A percentile compares a stretch with the other conserved stretches of the same genome.
phyloP scores from a whole-genome alignment of 179 eudicot species.

The Vitellaria paradoxa region DNA sequence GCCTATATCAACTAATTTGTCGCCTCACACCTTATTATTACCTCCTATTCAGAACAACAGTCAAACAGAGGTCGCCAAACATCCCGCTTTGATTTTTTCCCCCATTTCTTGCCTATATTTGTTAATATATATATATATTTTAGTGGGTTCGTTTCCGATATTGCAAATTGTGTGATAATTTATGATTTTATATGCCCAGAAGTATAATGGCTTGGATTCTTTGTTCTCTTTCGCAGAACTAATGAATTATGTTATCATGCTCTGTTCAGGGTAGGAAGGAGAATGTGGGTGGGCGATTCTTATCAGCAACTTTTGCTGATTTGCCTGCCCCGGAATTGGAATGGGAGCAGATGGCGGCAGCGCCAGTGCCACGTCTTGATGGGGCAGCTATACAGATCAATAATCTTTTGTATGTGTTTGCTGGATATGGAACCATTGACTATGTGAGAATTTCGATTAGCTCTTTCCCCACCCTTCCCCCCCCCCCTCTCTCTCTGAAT shows the following conservation, averaged over 20 bases:
- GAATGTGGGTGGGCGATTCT: slow-evolving; percentile 37
- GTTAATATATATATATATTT: no score
- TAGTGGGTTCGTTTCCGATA: no score
- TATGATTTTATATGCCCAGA: background rate
- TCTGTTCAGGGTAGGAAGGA: slow-evolving; percentile 21
- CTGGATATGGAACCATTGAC: slow-evolving; percentile 90
- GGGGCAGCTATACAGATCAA: slow-evolving; percentile 95
- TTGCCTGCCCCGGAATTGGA: slow-evolving; percentile 68
- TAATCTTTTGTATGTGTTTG: slow-evolving; percentile 82
- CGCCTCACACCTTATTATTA: slow-evolving; percentile 17
- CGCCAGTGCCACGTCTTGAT: slow-evolving; percentile 89
- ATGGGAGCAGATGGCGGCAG: slow-evolving; percentile 83
- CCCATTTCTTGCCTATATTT: background rate
- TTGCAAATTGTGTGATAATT: no score
- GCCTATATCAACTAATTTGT: slow-evolving; percentile 29
- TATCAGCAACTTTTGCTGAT: slow-evolving; percentile 95
- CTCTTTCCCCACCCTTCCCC: no score
- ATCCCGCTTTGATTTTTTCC: background rate
- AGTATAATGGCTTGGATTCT: background rate
- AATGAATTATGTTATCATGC: background rate
- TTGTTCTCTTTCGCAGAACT: background rate
- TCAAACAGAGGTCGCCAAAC: slow-evolving; percentile 19
- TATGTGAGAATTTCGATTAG: slow-evolving; percentile 46
- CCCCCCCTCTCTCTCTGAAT: background rate
- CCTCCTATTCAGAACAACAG: slow-evolving; percentile 6